Conservation (phyloP, 139 green algal genomes). For the Picochlorum sp. region DNA sequence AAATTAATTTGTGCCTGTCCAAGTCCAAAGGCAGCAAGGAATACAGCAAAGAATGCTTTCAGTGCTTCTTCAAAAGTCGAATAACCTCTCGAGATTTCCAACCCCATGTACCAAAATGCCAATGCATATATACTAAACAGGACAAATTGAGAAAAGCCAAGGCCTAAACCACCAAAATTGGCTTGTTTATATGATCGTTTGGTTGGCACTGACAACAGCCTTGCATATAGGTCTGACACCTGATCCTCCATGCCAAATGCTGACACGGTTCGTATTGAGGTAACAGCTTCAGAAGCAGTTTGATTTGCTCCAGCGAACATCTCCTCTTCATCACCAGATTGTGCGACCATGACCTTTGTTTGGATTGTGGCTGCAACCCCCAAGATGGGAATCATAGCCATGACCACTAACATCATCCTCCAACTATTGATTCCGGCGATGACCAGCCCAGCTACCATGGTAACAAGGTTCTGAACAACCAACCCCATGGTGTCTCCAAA, state of each 20-base stretch:
- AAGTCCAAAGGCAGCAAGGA: conserved; percentile 52
- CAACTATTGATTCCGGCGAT: conserved; percentile 61
- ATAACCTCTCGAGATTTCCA: conserved; percentile 24
- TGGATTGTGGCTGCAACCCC: conserved; percentile 30
- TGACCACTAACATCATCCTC: conserved; percentile 75
- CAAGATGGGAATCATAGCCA: conserved; percentile 57
- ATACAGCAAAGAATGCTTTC: conserved; percentile 69
- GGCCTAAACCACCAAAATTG: conserved; percentile 30
- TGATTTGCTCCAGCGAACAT: conserved; percentile 60
- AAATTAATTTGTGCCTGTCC: conserved; percentile 48
- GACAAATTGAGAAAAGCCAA: conserved; percentile 42
- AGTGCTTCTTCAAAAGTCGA: conserved; percentile 58
- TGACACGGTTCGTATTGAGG: conserved; percentile 52
- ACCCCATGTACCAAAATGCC: conserved; percentile 49
- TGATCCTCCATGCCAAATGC: conserved; percentile 60
- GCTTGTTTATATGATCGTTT: conserved; percentile 12
- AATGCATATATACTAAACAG: conserved; percentile 67
- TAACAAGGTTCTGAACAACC: conserved; percentile 42
- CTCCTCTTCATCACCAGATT: conserved; percentile 22
- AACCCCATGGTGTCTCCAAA: conserved; percentile 36
- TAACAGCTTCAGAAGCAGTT: conserved; percentile 58
- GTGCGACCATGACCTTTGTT: conserved; percentile 42
- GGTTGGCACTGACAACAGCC: conserved; percentile 28
- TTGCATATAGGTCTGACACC: conserved; percentile 25
- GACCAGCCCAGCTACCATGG: conserved; percentile 35